Conservation (phyloP, 2,329 filamentous ascomycete species). For the Alternaria alternata region DNA sequence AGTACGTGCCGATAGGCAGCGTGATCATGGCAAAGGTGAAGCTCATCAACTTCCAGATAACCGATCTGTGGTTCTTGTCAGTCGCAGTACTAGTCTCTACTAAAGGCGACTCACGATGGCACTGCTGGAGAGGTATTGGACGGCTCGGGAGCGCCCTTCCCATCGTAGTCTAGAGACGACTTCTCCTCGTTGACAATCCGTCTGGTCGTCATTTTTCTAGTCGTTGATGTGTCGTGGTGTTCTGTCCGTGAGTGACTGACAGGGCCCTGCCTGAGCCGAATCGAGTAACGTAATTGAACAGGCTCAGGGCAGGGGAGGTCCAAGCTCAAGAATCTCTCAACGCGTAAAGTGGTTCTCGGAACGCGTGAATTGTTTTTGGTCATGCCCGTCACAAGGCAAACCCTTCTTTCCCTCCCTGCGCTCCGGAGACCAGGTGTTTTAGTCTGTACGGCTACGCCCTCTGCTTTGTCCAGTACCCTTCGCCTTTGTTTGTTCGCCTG, state of each 20-base stretch:
- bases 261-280: slow-evolving; percentile 9
- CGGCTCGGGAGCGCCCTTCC: slow-evolving; percentile 53
- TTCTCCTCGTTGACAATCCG: slow-evolving; percentile 72
- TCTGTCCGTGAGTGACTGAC: slow-evolving; percentile 1
- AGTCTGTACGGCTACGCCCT: slow-evolving; percentile 14
- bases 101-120: slow-evolving; percentile 68
- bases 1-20: slow-evolving; percentile 88
- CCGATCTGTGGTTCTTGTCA: slow-evolving; percentile 64
- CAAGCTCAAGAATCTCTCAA: slow-evolving; percentile 21
- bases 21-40: slow-evolving; percentile 94
- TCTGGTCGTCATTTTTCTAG: slow-evolving; percentile 70
- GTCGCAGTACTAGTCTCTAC: neutral
- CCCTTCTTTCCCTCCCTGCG: slow-evolving; percentile 10
- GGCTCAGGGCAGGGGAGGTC: slow-evolving; percentile 13
- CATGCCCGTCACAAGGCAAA: slow-evolving; percentile 18
- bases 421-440: neutral
- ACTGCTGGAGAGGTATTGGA: slow-evolving; percentile 85
- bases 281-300: slow-evolving; percentile 24
- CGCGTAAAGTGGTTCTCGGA: slow-evolving; percentile 16
- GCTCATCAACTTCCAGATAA: slow-evolving; percentile 87
- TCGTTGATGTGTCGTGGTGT: slow-evolving; percentile 4
- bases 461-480: slow-evolving; percentile 20
- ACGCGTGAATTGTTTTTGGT: slow-evolving; percentile 25
- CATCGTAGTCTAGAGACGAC: slow-evolving; percentile 62
- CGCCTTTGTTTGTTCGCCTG: slow-evolving; percentile 24